Conservation (phyloP, 139 green algal genomes). For the Auxenochlorella pyrenoidosa region DNA sequence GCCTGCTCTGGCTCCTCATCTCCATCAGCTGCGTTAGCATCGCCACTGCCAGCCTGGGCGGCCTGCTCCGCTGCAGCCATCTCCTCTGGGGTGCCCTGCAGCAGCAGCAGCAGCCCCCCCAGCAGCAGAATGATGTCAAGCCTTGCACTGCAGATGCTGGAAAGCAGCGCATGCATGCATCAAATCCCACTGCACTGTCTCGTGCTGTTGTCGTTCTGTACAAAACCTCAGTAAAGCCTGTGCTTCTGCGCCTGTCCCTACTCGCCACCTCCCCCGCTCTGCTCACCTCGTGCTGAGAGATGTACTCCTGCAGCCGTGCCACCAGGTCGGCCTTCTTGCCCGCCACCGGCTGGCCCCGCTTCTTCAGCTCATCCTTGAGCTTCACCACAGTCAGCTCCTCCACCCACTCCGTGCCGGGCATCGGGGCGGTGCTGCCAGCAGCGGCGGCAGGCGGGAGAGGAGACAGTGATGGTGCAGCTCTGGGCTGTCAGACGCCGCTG, state of each 20-base stretch:
- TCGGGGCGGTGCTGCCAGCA: neutral
- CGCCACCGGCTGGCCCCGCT: conserved; percentile 34
- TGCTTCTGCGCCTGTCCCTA: too few relatives aligned
- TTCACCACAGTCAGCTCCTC: conserved; percentile 25
- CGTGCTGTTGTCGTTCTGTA: neutral
- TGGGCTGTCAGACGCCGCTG: too few relatives aligned
- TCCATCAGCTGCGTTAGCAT: neutral
- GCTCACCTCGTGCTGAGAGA: conserved; percentile 35
- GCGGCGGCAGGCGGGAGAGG: neutral
- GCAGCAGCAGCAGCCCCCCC: neutral
- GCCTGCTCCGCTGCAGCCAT: conserved; percentile 15
- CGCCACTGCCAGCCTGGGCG: neutral
- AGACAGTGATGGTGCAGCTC: neutral
- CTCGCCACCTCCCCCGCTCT: too few relatives aligned
- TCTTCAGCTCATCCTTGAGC: conserved; percentile 63
- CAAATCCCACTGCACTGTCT: neutral
- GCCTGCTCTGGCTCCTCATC: neutral
- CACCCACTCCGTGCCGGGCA: conserved; percentile 41
- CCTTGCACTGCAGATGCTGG: too few relatives aligned
- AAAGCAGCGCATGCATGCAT: neutral
- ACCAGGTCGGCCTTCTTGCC: conserved; percentile 59
- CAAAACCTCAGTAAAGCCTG: too few relatives aligned
- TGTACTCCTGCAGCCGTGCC: conserved; percentile 33
- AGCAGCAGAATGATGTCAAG: neutral
- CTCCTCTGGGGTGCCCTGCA: conserved; percentile 22